phyloP scores from a whole-genome alignment of 768 basidiomycete genomes.

The Russula ochroleuca region DNA sequence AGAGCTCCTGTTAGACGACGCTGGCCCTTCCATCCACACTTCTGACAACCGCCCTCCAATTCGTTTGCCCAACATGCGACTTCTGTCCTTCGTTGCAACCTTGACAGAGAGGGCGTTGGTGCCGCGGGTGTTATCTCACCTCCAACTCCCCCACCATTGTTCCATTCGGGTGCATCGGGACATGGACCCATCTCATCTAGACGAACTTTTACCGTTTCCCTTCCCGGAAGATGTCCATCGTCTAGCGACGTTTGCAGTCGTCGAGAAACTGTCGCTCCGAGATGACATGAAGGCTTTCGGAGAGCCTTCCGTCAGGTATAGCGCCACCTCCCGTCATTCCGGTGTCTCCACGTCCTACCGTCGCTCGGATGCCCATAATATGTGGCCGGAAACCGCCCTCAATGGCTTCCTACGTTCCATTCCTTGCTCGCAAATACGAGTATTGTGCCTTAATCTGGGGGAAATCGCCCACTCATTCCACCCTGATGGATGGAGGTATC shows the following conservation, averaged over 20 bases:
- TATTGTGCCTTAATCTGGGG: conserved; percentile 18
- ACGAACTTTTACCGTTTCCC: conserved; percentile 21
- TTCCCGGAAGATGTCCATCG: conserved; percentile 20
- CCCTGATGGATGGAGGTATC: conserved; percentile 18
- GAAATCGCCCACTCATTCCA: conserved; percentile 13
- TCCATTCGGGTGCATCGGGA: conserved; percentile 24
- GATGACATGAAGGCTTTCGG: conserved; percentile 21
- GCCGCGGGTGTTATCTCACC: conserved; percentile 19
- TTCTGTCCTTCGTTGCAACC: conserved; percentile 21
- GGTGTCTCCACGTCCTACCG: conserved; percentile 26
- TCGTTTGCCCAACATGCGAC: conserved; percentile 22
- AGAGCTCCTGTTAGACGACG: conserved; percentile 28
- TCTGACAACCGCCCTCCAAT: conserved; percentile 16
- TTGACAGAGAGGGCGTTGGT: conserved; percentile 22
- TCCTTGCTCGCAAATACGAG: conserved; percentile 19
- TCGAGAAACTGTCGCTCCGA: conserved; percentile 22
- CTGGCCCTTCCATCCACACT: conserved; percentile 24
- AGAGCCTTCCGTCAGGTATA: conserved; percentile 23
- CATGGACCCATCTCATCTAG: conserved; percentile 26
- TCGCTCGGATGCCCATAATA: conserved; percentile 2
- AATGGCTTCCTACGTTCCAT: conserved; percentile 21
- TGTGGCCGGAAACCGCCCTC: conserved; percentile 26
- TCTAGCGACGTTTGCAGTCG: conserved; percentile 13
- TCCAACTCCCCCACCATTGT: conserved; percentile 21
- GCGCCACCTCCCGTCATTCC: conserved; percentile 24